Evolutionary conservation across 1,139 yeast species (phyloP).

Genomic region (Debaryomyces sp.): DNA sequence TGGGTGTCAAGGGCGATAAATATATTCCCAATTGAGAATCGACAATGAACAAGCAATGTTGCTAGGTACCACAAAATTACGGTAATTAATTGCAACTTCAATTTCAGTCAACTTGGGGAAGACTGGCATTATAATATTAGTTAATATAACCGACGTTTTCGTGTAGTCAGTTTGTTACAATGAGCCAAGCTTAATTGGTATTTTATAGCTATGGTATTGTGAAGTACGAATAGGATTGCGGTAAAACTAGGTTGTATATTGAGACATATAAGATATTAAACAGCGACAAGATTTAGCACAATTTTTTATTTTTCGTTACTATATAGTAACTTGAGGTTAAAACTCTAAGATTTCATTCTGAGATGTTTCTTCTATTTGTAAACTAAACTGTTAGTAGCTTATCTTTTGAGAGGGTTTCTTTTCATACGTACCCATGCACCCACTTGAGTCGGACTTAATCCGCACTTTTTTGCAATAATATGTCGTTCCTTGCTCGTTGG

Average conservation of each 20-base stretch:
- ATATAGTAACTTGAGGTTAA: background rate
- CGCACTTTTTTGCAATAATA: slow-evolving; percentile 29
- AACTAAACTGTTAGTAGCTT: slow-evolving; percentile 18
- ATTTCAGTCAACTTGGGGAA: background rate
- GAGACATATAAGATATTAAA: background rate
- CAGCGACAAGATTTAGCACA: background rate
- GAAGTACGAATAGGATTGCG: background rate
- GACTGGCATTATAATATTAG: background rate
- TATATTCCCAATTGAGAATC: background rate
- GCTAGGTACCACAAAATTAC: background rate
- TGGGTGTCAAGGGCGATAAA: background rate
- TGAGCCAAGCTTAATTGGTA: background rate
- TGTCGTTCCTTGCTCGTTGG: slow-evolving; percentile 32
- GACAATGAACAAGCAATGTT: background rate
- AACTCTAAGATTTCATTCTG: slow-evolving; percentile 14
- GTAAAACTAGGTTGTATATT: background rate
- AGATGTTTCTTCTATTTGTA: slow-evolving; percentile 32
- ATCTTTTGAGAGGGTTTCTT: background rate
- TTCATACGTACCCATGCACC: slow-evolving; percentile 33
- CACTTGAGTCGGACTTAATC: slow-evolving; percentile 29
- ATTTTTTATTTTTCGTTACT: background rate
- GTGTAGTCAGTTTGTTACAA: background rate
- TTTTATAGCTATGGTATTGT: background rate
- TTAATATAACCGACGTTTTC: background rate
- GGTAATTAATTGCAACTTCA: slow-evolving; percentile 1